Percentiles rank a stretch among this genome's conserved stretches.
Conservation (phyloP, 2,329 filamentous ascomycete species). For the Botrytis squamosa region DNA sequence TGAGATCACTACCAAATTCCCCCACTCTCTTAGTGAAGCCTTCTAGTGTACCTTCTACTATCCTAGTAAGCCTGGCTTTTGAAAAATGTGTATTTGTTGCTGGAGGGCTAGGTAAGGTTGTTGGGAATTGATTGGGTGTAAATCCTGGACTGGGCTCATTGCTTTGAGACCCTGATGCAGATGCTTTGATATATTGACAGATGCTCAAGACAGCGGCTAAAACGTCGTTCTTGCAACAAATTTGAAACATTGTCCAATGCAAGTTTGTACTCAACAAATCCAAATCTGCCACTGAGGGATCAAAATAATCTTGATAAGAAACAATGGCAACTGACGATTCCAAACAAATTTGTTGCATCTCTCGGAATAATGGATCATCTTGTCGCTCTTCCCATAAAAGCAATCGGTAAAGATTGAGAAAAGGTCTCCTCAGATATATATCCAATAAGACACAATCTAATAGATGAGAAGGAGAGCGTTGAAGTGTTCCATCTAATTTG, state of each 20-base stretch:
- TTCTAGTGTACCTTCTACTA: conserved; percentile 24
- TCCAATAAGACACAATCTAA: conserved; percentile 23
- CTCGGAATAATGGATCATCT: conserved; percentile 14
- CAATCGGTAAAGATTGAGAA: conserved; percentile 23
- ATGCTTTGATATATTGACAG: conserved; percentile 16
- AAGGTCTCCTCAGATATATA: conserved; percentile 23
- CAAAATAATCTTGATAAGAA: conserved; percentile 25
- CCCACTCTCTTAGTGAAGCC: conserved; percentile 23
- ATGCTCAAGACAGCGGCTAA: conserved; percentile 25
- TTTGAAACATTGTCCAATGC: conserved; percentile 26
- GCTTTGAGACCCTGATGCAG: neutral
- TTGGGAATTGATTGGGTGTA: neutral
- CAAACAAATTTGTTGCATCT: conserved; percentile 19
- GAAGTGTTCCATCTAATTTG: conserved; percentile 12
- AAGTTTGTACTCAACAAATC: conserved; percentile 14
- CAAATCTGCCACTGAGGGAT: conserved; percentile 18
- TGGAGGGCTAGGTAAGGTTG: conserved; percentile 12
- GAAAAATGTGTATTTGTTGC: conserved; percentile 22
- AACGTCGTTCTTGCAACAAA: conserved; percentile 27
- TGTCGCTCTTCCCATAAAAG: conserved; percentile 14
- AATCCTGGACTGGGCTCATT: conserved; percentile 7
- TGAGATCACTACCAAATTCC: conserved; percentile 25
- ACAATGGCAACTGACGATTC: conserved; percentile 24
- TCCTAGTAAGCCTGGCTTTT: conserved; percentile 24
- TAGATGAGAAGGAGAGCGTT: conserved; percentile 4